Evolutionary conservation across 192 early-diverging fungal species (phyloP).

Genomic region (Pilaira anomala): DNA sequence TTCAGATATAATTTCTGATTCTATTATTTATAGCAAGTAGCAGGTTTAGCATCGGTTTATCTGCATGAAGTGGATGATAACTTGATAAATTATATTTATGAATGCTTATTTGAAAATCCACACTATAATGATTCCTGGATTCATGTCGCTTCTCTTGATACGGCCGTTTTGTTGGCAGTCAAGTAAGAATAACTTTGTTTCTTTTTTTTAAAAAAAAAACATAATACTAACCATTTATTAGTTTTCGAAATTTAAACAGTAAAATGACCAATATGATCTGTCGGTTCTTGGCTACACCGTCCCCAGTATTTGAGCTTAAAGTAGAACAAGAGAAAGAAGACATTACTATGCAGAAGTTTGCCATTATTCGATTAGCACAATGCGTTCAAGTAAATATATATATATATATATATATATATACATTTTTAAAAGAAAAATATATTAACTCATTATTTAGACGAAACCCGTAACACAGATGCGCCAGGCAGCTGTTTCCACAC

Average conservation of each 20-base stretch:
- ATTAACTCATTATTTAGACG: slow-evolving; percentile 5
- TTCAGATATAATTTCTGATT: background rate
- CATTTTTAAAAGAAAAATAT: background rate
- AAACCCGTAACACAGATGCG: slow-evolving; percentile 18
- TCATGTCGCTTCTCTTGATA: slow-evolving; percentile 39
- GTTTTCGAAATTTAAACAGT: slow-evolving; percentile 25
- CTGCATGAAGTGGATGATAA: slow-evolving; percentile 50
- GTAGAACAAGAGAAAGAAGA: background rate
- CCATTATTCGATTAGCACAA: slow-evolving; percentile 48
- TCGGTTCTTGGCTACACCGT: slow-evolving; percentile 50
- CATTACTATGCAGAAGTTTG: slow-evolving; percentile 25
- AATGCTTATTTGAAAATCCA: slow-evolving; percentile 40
- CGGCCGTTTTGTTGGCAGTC: slow-evolving; percentile 37
- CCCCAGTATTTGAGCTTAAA: slow-evolving; percentile 8
- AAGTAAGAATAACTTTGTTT: slow-evolving; percentile 27
- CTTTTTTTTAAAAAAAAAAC: background rate
- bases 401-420: too few relatives aligned
- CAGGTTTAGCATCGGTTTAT: slow-evolving; percentile 43
- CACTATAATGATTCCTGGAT: slow-evolving; percentile 38
- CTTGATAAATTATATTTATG: slow-evolving; percentile 39
- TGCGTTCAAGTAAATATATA: slow-evolving; percentile 42
- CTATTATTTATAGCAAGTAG: slow-evolving; percentile 40
- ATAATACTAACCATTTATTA: too few relatives aligned
- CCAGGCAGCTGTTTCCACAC: slow-evolving; percentile 27
- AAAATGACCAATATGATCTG: slow-evolving; percentile 45